A percentile compares a stretch with the other conserved stretches of the same genome.
These are phyloP conservation scores for Sporothrix humicola DNA, from an alignment of 2,329 filamentous ascomycete species.

Conservation along the genomic window DNA sequence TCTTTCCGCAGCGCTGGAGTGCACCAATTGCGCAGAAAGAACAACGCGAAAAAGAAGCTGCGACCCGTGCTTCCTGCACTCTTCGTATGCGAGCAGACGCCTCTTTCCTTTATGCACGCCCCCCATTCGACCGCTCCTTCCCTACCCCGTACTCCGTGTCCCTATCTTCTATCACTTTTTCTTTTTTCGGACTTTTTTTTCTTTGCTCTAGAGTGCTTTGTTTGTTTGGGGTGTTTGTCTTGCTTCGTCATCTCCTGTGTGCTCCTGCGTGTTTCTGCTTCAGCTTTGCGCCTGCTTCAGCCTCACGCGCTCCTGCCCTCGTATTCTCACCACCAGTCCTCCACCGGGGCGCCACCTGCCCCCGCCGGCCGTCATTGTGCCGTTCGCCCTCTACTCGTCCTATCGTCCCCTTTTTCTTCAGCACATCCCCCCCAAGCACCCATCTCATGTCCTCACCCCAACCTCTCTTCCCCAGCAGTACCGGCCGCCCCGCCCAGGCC, in stretches of 20 bases:
- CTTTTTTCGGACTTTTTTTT: constrained; percentile 1
- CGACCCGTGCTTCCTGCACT: neutral
- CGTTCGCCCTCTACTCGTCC: neutral
- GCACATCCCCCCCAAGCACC: no score
- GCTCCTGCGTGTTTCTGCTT: neutral
- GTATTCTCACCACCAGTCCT: constrained; percentile 2
- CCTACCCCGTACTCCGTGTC: neutral
- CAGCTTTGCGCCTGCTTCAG: no score
- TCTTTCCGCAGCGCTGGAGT: constrained; percentile 11
- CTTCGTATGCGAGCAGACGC: neutral
- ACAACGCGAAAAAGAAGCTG: neutral
- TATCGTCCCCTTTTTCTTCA: no score
- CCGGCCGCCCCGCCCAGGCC: neutral
- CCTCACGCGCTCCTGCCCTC: neutral
- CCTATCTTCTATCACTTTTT: neutral
- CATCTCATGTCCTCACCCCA: constrained; percentile 13
- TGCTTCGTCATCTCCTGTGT: neutral
- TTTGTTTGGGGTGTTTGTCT: neutral
- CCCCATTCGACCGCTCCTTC: neutral
- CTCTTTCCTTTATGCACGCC: neutral
- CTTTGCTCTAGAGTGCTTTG: neutral
- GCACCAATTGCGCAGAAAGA: neutral
- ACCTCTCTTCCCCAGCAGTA: neutral
- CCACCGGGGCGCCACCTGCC: constrained; percentile 1
- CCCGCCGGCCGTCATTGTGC: neutral